Evolutionary conservation across 495 filamentous ascomycete genomes (phyloP).

Genomic region (Hypoxylon rickii): DNA sequence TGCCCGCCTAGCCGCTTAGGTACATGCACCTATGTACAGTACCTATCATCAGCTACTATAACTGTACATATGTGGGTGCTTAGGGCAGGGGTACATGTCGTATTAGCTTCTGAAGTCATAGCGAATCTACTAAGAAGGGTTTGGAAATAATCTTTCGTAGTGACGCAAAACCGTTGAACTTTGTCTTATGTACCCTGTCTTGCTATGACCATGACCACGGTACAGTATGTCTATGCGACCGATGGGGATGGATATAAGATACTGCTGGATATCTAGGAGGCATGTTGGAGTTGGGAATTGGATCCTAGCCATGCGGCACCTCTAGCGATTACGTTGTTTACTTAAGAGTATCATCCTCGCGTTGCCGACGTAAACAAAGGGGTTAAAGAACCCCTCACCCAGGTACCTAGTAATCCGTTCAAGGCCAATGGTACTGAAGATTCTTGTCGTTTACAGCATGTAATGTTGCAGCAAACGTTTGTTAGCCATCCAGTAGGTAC

Average conservation of each 20-base stretch:
- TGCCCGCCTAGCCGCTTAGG: too few relatives aligned
- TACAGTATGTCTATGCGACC: too few relatives aligned
- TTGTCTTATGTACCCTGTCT: conserved; percentile 8
- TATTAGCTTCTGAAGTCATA: conserved; percentile 22
- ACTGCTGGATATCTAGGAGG: too few relatives aligned
- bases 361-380: conserved; percentile 29
- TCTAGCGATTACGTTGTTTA: too few relatives aligned
- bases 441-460: conserved; percentile 19
- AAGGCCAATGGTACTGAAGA: conserved; percentile 16
- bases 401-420: conserved; percentile 3
- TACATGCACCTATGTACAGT: too few relatives aligned
- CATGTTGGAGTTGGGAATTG: too few relatives aligned
- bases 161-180: conserved; percentile 20
- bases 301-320: too few relatives aligned
- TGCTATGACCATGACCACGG: too few relatives aligned
- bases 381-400: conserved; percentile 3
- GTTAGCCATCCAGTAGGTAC: conserved; percentile 26
- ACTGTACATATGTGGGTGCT: too few relatives aligned
- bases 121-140: conserved; percentile 15
- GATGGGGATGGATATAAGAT: too few relatives aligned
- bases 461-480: conserved; percentile 28
- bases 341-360: conserved; percentile 5
- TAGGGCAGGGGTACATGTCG: too few relatives aligned
- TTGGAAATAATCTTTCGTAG: conserved; percentile 13
- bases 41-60: too few relatives aligned